Evolutionary conservation across 768 basidiomycete genomes (phyloP), one percentile per base, ranked within the genome.

Genomic region (Austroboletus eburneus): DNA sequence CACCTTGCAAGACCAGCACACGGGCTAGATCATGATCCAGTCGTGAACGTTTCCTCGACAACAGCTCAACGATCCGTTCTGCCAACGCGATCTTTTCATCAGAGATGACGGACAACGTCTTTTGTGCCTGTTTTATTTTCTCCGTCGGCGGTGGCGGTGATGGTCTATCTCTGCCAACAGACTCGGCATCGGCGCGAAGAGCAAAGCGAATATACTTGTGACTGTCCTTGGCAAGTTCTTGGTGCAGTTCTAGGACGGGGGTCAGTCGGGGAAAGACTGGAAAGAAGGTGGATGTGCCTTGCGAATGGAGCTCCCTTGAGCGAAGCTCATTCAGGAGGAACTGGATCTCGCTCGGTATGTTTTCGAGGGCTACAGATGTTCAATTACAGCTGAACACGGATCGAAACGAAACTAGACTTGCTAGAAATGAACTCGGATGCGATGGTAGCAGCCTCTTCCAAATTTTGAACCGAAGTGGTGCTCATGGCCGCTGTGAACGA

Each of bases 381-480:
- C 18, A 33, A 34, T 16, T 20, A 23, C 9, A 25, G 32, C 24
- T 16, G n/a, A 9, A 37, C 22, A 30, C 5, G n/a, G 3, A 27
- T 33, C 3, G 9, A 29, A 2, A 7, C 5, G 14, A n/a, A 10
- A 33, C 3, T 4, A 32, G 7, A 60, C 77, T 58, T 37, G 76
- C 76, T 75, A 9, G 68, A 65, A 13, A 77, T 71, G 52, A 71
- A 77, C 50, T 77, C 76, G 18, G 75, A 68, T 20, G 77, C 73
- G 35, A 78, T 69, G 14, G 64, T 54, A 5, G 75, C 74, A 13
- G 77, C 76, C 42, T 77, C 76, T 56, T 77, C 76, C 50, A 76
- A 61, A 46, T 66, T 71, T 30, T 66, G 65, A 24, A 66, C 58
- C 0, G 66, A 66, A 2, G 65, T 64, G 0, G 62, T 61, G 34